Percentiles rank a stretch among this genome's conserved stretches.
These are phyloP conservation scores for Acacia acuminata DNA, from an alignment of 306 rosid species.

Conservation along the genomic window DNA sequence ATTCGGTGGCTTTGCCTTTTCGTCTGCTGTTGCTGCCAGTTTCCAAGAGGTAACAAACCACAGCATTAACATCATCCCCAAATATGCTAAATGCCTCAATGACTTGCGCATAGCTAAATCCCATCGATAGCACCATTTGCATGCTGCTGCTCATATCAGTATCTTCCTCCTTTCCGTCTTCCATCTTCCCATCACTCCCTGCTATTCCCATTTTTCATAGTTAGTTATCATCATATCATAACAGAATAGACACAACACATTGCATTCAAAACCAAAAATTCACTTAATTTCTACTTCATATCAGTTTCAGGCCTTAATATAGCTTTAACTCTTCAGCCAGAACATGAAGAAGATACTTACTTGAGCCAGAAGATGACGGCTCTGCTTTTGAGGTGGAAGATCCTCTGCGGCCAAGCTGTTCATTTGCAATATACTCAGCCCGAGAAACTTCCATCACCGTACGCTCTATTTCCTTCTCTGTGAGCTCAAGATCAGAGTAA, in stretches of 20 bases:
- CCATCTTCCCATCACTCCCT: conserved; percentile 48
- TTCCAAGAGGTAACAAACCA: conserved; percentile 84
- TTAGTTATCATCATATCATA: background rate
- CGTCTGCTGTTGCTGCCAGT: conserved; percentile 76
- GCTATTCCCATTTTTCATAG: background rate
- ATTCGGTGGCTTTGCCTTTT: conserved; percentile 95
- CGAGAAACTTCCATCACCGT: conserved; percentile 90
- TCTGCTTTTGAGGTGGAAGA: conserved; percentile 87
- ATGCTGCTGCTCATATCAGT: conserved; percentile 64
- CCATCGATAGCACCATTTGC: conserved; percentile 78
- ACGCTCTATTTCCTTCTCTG: conserved; percentile 95
- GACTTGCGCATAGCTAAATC: conserved; percentile 81
- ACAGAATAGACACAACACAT: background rate
- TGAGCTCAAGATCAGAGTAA: conserved; percentile 95
- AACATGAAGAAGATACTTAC: conserved; percentile 46
- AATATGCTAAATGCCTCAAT: conserved; percentile 90
- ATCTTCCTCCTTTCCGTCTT: conserved; percentile 46
- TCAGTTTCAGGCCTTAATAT: background rate
- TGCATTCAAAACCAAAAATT: background rate
- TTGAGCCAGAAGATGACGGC: conserved; percentile 93
- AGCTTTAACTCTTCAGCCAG: background rate
- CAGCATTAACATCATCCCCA: conserved; percentile 92
- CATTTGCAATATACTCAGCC: conserved; percentile 72
- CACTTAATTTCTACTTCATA: background rate
- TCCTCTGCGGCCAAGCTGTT: conserved; percentile 54